Conservation (phyloP, 2,329 filamentous ascomycete species). For the Lizonia empirigonia region DNA sequence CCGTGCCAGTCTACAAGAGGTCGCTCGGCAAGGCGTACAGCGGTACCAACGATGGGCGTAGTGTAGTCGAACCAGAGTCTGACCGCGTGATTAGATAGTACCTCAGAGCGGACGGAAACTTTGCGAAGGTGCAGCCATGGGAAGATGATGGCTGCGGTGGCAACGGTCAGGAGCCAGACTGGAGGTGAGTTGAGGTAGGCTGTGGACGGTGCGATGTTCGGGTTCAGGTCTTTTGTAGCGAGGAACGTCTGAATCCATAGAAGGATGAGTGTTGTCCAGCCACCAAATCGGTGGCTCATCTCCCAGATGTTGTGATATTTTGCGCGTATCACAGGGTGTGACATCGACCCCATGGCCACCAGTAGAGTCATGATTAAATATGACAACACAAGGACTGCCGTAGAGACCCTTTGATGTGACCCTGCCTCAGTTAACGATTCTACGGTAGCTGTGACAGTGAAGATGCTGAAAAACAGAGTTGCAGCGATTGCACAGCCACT, state of each 20-base stretch:
- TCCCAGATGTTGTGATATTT: slow-evolving; percentile 47
- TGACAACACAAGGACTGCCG: slow-evolving; percentile 35
- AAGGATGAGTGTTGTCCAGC: slow-evolving; percentile 45
- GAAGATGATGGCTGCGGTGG: slow-evolving; percentile 70
- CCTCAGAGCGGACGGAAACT: slow-evolving; percentile 69
- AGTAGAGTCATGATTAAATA: slow-evolving; percentile 41
- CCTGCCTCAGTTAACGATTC: slow-evolving; percentile 25
- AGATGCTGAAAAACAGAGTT: slow-evolving; percentile 53
- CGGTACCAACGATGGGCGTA: slow-evolving; percentile 39
- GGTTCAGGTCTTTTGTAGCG: slow-evolving; percentile 32
- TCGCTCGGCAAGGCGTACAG: slow-evolving; percentile 39
- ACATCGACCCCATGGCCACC: slow-evolving; percentile 37
- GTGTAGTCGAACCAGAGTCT: slow-evolving; percentile 62
- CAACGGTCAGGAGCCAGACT: slow-evolving; percentile 72
- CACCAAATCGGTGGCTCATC: slow-evolving; percentile 45
- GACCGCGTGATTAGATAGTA: slow-evolving; percentile 74
- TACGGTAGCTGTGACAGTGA: slow-evolving; percentile 46
- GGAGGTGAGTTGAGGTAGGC: slow-evolving; percentile 36
- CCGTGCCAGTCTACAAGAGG: slow-evolving; percentile 48
- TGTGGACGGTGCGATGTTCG: slow-evolving; percentile 21
- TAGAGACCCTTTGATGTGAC: slow-evolving; percentile 13
- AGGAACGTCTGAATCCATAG: slow-evolving; percentile 44
- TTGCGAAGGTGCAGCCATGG: slow-evolving; percentile 77
- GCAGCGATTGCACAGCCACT: slow-evolving; percentile 45
- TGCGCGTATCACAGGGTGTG: slow-evolving; percentile 39